Evolutionary conservation across 371 early-diverging fungal genomes (phyloP).

Genomic region (Syncephalastrum sp.): DNA sequence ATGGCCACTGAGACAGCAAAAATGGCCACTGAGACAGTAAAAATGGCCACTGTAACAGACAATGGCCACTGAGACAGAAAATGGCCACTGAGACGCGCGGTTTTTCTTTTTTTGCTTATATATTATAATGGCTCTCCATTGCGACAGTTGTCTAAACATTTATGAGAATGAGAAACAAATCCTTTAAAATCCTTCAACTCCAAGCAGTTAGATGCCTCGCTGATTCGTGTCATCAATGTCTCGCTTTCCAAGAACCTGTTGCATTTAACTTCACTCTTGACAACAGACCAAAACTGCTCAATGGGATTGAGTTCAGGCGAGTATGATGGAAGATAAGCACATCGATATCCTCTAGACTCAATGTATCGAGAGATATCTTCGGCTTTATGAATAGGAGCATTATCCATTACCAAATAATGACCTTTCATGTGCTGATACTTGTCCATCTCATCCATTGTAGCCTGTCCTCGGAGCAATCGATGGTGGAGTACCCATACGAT

Average conservation of each 20-base stretch:
- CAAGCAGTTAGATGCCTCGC: slow-evolving; percentile 1
- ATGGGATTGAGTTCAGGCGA: slow-evolving; percentile 10
- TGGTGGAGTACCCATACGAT: too few species aligned
- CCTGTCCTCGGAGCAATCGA: too few species aligned
- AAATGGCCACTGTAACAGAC: too few species aligned
- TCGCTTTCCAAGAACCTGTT: slow-evolving; percentile 6
- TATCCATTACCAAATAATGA: slow-evolving; percentile 16
- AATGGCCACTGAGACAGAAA: too few species aligned
- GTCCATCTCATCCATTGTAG: slow-evolving; percentile 21
- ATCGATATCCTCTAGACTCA: slow-evolving; percentile 4
- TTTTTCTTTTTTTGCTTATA: too few species aligned
- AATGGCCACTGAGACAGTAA: too few species aligned
- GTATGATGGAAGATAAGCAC: slow-evolving; percentile 6
- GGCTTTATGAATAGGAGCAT: slow-evolving; percentile 12
- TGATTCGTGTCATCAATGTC: slow-evolving; percentile 8
- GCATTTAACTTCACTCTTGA: slow-evolving; percentile 8
- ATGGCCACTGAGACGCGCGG: too few species aligned
- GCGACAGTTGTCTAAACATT: slow-evolving; percentile 5
- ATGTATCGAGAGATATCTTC: slow-evolving; percentile 3
- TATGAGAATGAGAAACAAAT: slow-evolving; percentile 4
- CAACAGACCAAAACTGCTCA: slow-evolving; percentile 11
- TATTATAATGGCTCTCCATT: too few species aligned
- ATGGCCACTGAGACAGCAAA: too few species aligned
- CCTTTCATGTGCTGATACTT: slow-evolving; percentile 17
- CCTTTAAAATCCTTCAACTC: slow-evolving; percentile 2